phyloP scores from a whole-genome alignment of 768 basidiomycete genomes.

The Polyporus arcularius region DNA sequence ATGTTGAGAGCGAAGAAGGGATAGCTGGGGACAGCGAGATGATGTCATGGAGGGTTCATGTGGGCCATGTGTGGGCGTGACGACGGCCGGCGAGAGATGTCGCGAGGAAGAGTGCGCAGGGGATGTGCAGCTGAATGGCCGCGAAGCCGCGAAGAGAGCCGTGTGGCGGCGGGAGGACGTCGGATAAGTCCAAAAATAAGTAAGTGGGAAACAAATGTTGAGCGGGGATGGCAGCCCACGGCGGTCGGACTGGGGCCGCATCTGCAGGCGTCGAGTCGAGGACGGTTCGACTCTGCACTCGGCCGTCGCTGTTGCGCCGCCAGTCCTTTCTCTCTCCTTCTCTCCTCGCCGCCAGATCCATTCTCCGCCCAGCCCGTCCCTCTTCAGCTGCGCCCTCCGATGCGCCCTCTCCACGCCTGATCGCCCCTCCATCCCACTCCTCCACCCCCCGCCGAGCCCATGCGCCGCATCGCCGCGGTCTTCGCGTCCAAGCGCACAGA shows the following conservation, averaged over 20 bases:
- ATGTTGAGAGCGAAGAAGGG: background rate
- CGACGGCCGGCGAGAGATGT: background rate
- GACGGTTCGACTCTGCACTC: background rate
- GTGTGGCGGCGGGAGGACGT: background rate
- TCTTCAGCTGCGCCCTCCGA: background rate
- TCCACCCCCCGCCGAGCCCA: conserved; percentile 5
- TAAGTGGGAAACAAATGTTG: background rate
- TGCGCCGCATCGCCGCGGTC: conserved; percentile 49
- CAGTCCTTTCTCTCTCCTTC: background rate
- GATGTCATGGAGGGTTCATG: background rate
- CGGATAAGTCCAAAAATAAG: background rate
- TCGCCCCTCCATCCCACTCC: conserved; percentile 6
- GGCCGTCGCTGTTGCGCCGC: background rate
- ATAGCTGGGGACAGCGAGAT: background rate
- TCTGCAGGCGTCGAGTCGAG: background rate
- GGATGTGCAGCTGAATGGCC: background rate
- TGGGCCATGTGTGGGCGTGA: background rate
- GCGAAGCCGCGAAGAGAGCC: background rate
- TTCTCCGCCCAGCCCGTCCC: conserved; percentile 8
- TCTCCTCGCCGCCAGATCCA: background rate
- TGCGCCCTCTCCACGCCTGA: conserved; percentile 15
- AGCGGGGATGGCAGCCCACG: background rate
- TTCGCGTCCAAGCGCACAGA: conserved; percentile 46
- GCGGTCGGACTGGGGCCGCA: background rate
- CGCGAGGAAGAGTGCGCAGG: background rate